These are phyloP conservation scores for Chaetomiaceae sp. DNA, from an alignment of 2,329 filamentous ascomycete genomes.

Conservation along the genomic window DNA sequence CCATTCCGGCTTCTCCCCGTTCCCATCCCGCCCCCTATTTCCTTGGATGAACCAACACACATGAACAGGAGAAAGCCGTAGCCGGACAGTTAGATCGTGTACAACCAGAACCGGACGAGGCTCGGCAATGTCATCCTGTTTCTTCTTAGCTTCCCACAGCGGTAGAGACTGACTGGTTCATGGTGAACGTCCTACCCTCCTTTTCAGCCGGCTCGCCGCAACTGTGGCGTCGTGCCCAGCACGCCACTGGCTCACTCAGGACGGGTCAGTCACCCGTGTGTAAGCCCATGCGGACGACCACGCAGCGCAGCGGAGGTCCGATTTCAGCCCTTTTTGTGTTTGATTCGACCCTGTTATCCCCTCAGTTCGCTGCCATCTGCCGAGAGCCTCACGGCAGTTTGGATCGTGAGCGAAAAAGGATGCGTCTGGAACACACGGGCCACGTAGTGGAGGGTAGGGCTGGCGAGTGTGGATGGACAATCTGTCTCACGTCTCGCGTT, in stretches of 20 bases:
- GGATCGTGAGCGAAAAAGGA: not conserved
- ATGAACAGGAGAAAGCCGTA: no score
- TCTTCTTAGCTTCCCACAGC: no score
- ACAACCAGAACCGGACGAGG: no score
- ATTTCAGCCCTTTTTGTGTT: not conserved
- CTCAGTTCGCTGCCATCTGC: not conserved
- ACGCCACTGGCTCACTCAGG: not conserved
- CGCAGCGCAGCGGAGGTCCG: not conserved
- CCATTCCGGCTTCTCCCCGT: no score
- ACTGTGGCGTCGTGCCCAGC: not conserved
- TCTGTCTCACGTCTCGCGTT: constrained; percentile 1
- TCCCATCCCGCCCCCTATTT: no score
- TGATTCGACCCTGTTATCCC: not conserved
- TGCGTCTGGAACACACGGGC: not conserved
- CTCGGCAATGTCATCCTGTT: no score
- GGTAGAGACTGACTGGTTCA: no score
- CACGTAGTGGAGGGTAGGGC: not conserved
- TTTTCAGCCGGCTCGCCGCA: not conserved
- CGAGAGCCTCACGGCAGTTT: not conserved
- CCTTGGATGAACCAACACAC: no score
- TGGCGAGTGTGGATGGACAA: not conserved
- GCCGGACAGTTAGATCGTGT: no score
- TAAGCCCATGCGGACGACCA: not conserved
- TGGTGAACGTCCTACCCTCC: not conserved
- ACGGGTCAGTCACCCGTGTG: not conserved